Conservation (phyloP, 2,329 filamentous ascomycete species). For the Trichoderma asperellum region DNA sequence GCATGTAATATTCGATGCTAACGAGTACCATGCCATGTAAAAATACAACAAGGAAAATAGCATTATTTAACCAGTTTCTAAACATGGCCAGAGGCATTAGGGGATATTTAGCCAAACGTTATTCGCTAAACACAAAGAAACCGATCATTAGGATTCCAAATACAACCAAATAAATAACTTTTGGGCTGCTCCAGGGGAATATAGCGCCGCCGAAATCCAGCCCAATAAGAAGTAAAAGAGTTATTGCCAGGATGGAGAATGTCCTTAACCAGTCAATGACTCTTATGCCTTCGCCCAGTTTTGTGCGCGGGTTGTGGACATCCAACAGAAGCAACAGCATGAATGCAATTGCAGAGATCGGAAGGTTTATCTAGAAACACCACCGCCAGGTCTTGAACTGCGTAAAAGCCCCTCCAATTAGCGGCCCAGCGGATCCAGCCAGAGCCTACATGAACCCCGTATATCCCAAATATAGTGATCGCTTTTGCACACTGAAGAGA, state of each 20-base stretch:
- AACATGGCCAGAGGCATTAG: background rate
- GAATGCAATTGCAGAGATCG: background rate
- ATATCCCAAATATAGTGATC: conserved; percentile 59
- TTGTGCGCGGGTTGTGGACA: background rate
- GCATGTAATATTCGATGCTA: background rate
- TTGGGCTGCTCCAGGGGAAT: background rate
- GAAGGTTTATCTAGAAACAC: conserved; percentile 35
- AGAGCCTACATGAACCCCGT: conserved; percentile 67
- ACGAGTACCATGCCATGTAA: background rate
- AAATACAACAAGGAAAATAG: background rate
- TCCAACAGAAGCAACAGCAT: background rate
- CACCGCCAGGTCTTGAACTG: conserved; percentile 36
- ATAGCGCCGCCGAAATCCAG: background rate
- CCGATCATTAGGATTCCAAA: background rate
- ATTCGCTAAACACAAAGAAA: background rate
- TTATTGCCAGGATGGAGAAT: background rate
- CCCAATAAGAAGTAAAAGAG: background rate
- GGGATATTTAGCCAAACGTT: background rate
- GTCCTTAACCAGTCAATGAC: background rate
- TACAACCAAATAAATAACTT: background rate
- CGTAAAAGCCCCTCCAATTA: conserved; percentile 62
- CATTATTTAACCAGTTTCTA: background rate
- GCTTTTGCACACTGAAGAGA: conserved; percentile 27
- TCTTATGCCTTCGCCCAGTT: background rate
- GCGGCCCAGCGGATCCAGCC: conserved; percentile 62